Conservation (phyloP, 2,329 filamentous ascomycete genomes). For the Colletotrichum shisoi region DNA sequence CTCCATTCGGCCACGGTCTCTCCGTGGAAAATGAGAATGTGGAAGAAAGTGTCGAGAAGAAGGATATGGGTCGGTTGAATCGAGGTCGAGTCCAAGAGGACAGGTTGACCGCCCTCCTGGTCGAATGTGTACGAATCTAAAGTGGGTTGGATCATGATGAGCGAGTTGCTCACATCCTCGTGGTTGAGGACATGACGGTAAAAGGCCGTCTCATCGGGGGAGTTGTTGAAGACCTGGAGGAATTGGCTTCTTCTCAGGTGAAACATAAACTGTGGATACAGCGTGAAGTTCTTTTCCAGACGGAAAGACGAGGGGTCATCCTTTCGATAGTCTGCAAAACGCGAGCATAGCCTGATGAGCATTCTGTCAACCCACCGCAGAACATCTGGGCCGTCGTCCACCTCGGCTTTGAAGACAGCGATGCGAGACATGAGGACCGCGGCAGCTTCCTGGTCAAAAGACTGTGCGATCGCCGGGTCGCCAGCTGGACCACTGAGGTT, state of each 20-base stretch:
- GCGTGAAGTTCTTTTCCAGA: constrained; percentile 97
- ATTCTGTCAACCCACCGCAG: constrained; percentile 98
- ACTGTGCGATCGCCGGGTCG: constrained; percentile 93
- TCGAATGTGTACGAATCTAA: constrained; percentile 97
- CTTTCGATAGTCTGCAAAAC: constrained; percentile 97
- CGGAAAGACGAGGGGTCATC: constrained; percentile 97
- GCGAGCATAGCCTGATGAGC: constrained; percentile 94
- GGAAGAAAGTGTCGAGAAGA: constrained; percentile 97
- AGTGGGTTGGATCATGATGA: constrained; percentile 99
- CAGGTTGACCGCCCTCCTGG: constrained; percentile 88
- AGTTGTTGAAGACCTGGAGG: constrained; percentile 99
- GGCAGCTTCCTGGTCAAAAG: constrained; percentile 97
- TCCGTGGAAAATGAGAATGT: constrained; percentile 98
- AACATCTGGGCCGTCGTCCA: constrained; percentile 98
- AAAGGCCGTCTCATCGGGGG: constrained; percentile 98
- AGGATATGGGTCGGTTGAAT: constrained; percentile 95
- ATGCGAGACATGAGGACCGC: constrained; percentile 99
- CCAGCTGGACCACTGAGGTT: constrained; percentile 92
- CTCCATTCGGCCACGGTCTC: constrained; percentile 98
- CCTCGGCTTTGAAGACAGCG: constrained; percentile 97
- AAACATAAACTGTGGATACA: constrained; percentile 99
- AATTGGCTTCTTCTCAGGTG: constrained; percentile 96
- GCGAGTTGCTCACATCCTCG: constrained; percentile 93
- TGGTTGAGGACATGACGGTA: constrained; percentile 97
- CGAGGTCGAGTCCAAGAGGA: constrained; percentile 94